A percentile compares a stretch with the other conserved stretches of the same genome.
phyloP scores from a whole-genome alignment of 345 rosid species.

The Firmiana major region DNA sequence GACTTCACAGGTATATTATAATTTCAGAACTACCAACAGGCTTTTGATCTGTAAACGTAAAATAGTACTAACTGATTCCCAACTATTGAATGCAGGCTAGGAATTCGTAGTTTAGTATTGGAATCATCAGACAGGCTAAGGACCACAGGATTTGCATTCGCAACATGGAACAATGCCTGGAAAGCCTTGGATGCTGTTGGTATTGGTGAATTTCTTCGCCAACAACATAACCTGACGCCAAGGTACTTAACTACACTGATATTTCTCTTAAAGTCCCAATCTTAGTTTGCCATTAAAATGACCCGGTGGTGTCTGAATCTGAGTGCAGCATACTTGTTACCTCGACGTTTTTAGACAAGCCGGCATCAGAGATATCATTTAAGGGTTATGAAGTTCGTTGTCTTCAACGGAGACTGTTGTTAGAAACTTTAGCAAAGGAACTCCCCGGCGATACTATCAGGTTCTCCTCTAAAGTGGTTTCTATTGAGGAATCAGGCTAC shows the following conservation, averaged over 20 bases:
- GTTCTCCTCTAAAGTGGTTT: constrained; percentile 65
- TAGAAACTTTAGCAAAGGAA: constrained; percentile 53
- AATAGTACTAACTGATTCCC: not conserved
- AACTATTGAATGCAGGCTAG: constrained; percentile 46
- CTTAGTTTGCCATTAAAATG: not conserved
- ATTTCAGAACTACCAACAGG: too few species aligned
- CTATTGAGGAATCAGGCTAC: constrained; percentile 49
- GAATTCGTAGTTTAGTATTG: constrained; percentile 58
- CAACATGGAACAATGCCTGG: constrained; percentile 64
- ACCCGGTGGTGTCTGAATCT: not conserved
- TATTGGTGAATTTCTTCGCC: constrained; percentile 41
- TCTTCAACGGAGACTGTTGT: constrained; percentile 45
- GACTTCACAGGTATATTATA: constrained; percentile 14
- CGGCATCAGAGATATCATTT: not conserved
- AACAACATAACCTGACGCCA: constrained; percentile 22
- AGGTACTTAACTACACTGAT: not conserved
- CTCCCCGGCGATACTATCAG: constrained; percentile 34
- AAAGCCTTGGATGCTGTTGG: constrained; percentile 64
- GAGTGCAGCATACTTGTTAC: not conserved
- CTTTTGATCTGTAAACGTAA: too few species aligned
- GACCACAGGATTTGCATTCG: constrained; percentile 48
- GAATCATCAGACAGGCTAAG: constrained; percentile 59
- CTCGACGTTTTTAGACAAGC: not conserved
- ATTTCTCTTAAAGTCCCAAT: not conserved
- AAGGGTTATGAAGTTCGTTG: constrained; percentile 43